Evolutionary conservation across 2,329 filamentous ascomycete genomes (phyloP).

Genomic region (Blumeria hordei): DNA sequence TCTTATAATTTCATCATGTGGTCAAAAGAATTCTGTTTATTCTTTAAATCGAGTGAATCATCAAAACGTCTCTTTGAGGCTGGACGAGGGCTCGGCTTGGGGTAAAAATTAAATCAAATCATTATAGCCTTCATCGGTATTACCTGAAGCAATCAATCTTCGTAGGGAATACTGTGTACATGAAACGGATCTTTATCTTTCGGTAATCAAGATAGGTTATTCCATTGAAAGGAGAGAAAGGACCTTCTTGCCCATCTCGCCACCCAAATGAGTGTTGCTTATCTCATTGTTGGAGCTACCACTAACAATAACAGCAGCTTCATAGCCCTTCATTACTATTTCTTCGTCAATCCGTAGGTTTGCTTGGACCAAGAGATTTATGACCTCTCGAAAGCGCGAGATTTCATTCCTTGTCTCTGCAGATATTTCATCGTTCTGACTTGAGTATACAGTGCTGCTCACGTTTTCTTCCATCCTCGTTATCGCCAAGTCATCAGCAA

Average conservation of each 20-base stretch:
- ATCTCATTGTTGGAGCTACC: constrained; percentile 29
- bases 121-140: no score
- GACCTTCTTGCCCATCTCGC: constrained; percentile 15
- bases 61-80: no score
- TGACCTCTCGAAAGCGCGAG: constrained; percentile 55
- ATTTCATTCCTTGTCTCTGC: constrained; percentile 68
- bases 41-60: no score
- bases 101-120: no score
- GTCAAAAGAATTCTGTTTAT: no score
- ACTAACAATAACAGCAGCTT: constrained; percentile 48
- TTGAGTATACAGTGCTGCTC: constrained; percentile 70
- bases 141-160: no score
- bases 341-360: constrained; percentile 77
- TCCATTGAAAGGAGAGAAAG: constrained; percentile 9
- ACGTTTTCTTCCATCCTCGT: constrained; percentile 75
- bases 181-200: no score
- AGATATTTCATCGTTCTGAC: constrained; percentile 73
- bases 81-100: no score
- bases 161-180: no score
- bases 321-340: constrained; percentile 60
- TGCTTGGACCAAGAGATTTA: constrained; percentile 60
- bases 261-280: constrained; percentile 35
- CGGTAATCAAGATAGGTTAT: not conserved
- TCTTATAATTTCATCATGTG: no score
- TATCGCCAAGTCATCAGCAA: constrained; percentile 31